Conservation (phyloP, 2,329 filamentous ascomycete genomes). For the Dactylellina leptospora region DNA sequence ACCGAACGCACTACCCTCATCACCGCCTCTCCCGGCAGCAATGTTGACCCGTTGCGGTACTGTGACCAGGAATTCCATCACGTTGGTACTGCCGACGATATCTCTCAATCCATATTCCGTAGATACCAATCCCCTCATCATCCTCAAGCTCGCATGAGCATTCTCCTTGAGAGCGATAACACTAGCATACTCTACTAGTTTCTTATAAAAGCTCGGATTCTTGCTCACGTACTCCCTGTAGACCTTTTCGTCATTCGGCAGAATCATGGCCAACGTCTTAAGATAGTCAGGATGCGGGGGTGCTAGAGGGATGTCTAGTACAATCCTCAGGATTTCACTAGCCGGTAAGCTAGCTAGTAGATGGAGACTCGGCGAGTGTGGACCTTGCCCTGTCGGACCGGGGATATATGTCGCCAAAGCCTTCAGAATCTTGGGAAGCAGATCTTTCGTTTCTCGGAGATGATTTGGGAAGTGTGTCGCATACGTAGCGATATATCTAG, state of each 20-base stretch:
- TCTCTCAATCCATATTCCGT: slow-evolving; percentile 41
- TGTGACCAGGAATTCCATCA: slow-evolving; percentile 48
- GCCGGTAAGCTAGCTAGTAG: slow-evolving; percentile 32
- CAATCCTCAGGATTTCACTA: slow-evolving; percentile 19
- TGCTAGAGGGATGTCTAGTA: slow-evolving; percentile 40
- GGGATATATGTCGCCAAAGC: slow-evolving; percentile 45
- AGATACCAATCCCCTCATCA: slow-evolving; percentile 34
- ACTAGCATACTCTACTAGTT: slow-evolving; percentile 41
- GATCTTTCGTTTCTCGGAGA: slow-evolving; percentile 35
- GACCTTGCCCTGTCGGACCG: slow-evolving; percentile 39
- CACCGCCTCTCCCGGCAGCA: slow-evolving; percentile 36
- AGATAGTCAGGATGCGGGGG: slow-evolving; percentile 48
- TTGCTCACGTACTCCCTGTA: slow-evolving; percentile 37
- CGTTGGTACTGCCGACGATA: slow-evolving; percentile 28
- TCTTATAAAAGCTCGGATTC: slow-evolving; percentile 51
- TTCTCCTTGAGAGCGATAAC: slow-evolving; percentile 45
- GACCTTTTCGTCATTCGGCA: slow-evolving; percentile 34
- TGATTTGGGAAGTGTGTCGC: slow-evolving; percentile 38
- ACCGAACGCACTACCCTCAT: slow-evolving; percentile 42
- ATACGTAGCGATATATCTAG: slow-evolving; percentile 46
- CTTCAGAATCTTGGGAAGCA: slow-evolving; percentile 43
- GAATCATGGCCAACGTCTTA: slow-evolving; percentile 34
- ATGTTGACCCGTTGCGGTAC: slow-evolving; percentile 44
- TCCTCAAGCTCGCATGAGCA: slow-evolving; percentile 44
- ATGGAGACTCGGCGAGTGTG: slow-evolving; percentile 38